These are phyloP conservation scores for Ophiostoma triangulosporum DNA, from an alignment of 2,329 filamentous ascomycete genomes.

Conservation along the genomic window DNA sequence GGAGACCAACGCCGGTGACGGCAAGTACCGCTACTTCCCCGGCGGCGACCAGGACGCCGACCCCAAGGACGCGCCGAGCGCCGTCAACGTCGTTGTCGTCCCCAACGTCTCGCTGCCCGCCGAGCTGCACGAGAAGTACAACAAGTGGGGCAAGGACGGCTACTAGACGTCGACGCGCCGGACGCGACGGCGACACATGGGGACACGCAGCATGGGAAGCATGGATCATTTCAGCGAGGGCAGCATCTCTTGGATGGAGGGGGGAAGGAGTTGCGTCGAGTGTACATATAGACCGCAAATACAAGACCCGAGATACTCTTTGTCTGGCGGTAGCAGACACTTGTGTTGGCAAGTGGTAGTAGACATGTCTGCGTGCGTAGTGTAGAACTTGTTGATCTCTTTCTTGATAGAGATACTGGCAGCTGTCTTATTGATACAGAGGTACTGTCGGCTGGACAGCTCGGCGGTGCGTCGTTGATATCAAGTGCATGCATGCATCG, in stretches of 20 bases:
- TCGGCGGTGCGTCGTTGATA: too few relatives aligned
- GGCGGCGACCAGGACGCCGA: constrained; percentile 64
- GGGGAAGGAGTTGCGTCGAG: background rate
- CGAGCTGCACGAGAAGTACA: constrained; percentile 91
- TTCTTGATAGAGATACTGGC: too few relatives aligned
- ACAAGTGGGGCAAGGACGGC: constrained; percentile 99
- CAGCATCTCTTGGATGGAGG: background rate
- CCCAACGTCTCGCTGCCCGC: constrained; percentile 87
- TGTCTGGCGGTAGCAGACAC: background rate
- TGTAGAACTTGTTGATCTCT: too few relatives aligned
- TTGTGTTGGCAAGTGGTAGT: background rate
- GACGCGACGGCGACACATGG: background rate
- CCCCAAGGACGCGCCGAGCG: constrained; percentile 83
- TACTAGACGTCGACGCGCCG: constrained; percentile 42
- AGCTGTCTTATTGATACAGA: too few relatives aligned
- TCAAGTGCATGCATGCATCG: too few relatives aligned
- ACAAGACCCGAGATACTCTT: background rate
- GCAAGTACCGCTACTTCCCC: constrained; percentile 70
- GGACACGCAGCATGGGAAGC: background rate
- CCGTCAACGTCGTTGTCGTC: constrained; percentile 86
- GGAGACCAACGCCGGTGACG: constrained; percentile 53
- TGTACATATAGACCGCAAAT: constrained; percentile 4
- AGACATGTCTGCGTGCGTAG: too few relatives aligned
- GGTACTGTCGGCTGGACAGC: too few relatives aligned
- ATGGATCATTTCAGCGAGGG: background rate